A percentile compares a stretch with the other conserved stretches of the same genome.
These are phyloP conservation scores for Chamaecrista fasciculata DNA, from an alignment of 306 rosid species.

Conservation along the genomic window DNA sequence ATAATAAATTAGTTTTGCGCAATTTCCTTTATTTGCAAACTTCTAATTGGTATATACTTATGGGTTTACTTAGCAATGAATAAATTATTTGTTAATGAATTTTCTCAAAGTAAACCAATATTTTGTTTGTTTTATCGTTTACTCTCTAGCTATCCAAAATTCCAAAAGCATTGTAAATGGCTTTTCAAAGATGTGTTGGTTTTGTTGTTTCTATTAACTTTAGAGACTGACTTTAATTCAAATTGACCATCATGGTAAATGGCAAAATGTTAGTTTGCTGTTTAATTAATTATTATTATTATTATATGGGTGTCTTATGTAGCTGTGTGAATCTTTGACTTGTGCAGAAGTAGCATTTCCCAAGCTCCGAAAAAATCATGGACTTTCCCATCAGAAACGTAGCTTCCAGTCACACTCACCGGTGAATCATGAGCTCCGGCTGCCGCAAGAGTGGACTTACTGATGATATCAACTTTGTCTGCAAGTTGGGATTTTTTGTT, in stretches of 20 bases:
- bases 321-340: slow-evolving; percentile 27
- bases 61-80: background rate
- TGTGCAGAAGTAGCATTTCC: slow-evolving; percentile 35
- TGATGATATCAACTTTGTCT: slow-evolving; percentile 23
- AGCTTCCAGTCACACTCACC: slow-evolving; percentile 36
- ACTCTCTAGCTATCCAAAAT: no score
- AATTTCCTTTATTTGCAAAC: no score
- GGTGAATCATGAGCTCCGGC: slow-evolving; percentile 52
- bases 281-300: no score
- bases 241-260: no score
- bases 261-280: no score
- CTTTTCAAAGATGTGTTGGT: no score
- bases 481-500: background rate
- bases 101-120: no score
- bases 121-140: no score
- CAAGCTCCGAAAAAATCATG: slow-evolving; percentile 29
- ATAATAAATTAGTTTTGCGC: background rate
- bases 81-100: no score
- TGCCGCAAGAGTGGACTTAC: slow-evolving; percentile 91
- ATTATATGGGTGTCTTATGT: background rate
- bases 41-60: background rate
- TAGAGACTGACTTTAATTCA: no score
- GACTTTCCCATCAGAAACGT: slow-evolving; percentile 38
- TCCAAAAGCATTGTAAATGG: no score
- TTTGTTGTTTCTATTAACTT: no score